Percentiles rank a stretch among this genome's conserved stretches.
Evolutionary conservation across 805 yeast species (phyloP).

Genomic region (Candida coleopterorum): DNA sequence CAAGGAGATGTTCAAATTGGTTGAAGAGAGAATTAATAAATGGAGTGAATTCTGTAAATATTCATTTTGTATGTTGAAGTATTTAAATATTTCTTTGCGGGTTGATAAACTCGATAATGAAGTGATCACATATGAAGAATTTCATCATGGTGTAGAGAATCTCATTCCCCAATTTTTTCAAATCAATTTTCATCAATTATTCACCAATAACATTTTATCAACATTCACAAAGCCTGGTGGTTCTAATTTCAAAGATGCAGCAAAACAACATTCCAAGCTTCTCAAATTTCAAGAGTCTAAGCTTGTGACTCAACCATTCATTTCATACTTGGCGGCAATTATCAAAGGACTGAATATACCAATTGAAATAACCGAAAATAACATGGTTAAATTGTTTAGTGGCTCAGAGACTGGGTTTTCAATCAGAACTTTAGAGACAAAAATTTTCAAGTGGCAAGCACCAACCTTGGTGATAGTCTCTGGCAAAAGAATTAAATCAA

Average conservation of each 20-base stretch:
- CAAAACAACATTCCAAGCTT: background rate
- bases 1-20: slow-evolving; percentile 27
- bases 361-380: slow-evolving; percentile 37
- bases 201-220: no score
- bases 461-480: slow-evolving; percentile 70
- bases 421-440: slow-evolving; percentile 78
- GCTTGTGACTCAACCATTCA: slow-evolving; percentile 35
- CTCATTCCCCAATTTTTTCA: slow-evolving; percentile 13
- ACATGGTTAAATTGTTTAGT: slow-evolving; percentile 56
- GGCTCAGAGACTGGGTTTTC: slow-evolving; percentile 84
- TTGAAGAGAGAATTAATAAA: slow-evolving; percentile 18
- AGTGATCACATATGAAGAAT: slow-evolving; percentile 14
- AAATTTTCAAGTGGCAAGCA: slow-evolving; percentile 85
- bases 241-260: no score
- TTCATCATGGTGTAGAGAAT: slow-evolving; percentile 12
- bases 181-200: slow-evolving; percentile 3
- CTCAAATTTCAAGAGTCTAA: slow-evolving; percentile 26
- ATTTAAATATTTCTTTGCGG: slow-evolving; percentile 41
- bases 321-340: slow-evolving; percentile 35
- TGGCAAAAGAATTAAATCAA: slow-evolving; percentile 49
- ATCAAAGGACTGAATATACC: slow-evolving; percentile 20
- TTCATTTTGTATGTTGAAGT: slow-evolving; percentile 44
- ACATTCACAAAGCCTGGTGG: no score
- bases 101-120: slow-evolving; percentile 6
- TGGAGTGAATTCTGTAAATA: slow-evolving; percentile 41